These are phyloP conservation scores for Eleusine indica DNA, from an alignment of 176 grass and related monocot species.

Conservation along the genomic window DNA sequence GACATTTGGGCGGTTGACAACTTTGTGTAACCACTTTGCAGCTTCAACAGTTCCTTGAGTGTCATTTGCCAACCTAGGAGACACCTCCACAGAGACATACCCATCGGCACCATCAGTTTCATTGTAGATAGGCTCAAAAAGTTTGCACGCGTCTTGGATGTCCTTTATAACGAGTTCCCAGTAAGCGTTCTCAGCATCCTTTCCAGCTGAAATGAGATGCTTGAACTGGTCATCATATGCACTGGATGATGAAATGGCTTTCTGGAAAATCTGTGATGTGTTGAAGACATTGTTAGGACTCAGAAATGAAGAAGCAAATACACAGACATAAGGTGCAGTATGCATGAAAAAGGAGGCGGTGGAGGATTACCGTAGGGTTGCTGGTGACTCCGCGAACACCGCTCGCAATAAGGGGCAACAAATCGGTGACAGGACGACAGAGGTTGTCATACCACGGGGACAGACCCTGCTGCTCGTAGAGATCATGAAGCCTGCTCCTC, in stretches of 20 bases:
- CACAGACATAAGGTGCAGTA: neutral
- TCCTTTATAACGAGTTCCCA: constrained; percentile 99
- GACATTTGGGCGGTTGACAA: constrained; percentile 83
- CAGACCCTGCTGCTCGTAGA: constrained; percentile 89
- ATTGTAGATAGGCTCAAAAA: constrained; percentile 92
- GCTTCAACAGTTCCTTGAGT: constrained; percentile 87
- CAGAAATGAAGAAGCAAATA: neutral
- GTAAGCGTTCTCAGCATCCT: constrained; percentile 77
- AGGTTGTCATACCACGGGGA: constrained; percentile 99
- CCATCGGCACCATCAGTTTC: constrained; percentile 85
- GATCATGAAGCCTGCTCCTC: constrained; percentile 76
- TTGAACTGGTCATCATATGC: constrained; percentile 98
- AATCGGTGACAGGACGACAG: constrained; percentile 88
- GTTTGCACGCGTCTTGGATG: constrained; percentile 92
- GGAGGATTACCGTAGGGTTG: constrained; percentile 81
- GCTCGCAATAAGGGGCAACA: constrained; percentile 75
- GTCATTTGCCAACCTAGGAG: constrained; percentile 93
- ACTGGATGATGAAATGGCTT: constrained; percentile 90
- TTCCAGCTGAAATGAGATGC: constrained; percentile 73
- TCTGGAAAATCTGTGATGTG: constrained; percentile 90
- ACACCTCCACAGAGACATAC: constrained; percentile 97
- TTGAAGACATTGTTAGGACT: constrained; percentile 25
- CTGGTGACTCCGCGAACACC: constrained; percentile 96
- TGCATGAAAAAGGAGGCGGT: neutral
- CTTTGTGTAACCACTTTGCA: constrained; percentile 91